phyloP scores from a whole-genome alignment of 139 green algal genomes.

The Closterium sp. region DNA sequence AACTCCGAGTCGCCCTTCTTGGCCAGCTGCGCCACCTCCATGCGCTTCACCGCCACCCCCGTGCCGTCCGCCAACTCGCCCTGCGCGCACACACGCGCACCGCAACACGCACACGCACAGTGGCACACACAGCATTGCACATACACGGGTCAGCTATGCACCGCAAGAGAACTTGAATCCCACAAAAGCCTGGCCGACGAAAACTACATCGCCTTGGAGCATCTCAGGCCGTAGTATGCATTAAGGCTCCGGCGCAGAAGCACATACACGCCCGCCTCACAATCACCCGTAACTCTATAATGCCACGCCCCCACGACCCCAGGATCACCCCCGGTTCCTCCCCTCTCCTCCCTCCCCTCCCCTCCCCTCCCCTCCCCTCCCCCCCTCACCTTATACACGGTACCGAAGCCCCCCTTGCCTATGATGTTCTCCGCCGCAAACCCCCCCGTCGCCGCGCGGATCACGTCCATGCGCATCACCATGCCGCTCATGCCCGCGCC shows the following conservation, averaged over 20 bases:
- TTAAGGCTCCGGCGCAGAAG: too few species aligned
- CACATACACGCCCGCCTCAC: too few species aligned
- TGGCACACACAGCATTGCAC: too few species aligned
- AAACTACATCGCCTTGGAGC: too few species aligned
- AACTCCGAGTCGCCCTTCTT: slow-evolving; percentile 25
- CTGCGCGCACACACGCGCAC: neutral
- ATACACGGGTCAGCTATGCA: too few species aligned
- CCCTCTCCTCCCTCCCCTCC: neutral
- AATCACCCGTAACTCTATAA: too few species aligned
- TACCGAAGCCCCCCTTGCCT: slow-evolving; percentile 34
- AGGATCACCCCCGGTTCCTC: too few species aligned
- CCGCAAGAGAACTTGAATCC: too few species aligned
- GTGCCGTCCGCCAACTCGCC: slow-evolving; percentile 23
- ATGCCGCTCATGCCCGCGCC: slow-evolving; percentile 9
- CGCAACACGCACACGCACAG: too few species aligned
- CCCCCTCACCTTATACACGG: slow-evolving; percentile 24
- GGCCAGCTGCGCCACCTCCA: slow-evolving; percentile 4
- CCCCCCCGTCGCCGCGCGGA: slow-evolving; percentile 4
- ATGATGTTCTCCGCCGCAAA: slow-evolving; percentile 26
- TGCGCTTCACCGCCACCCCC: slow-evolving; percentile 32
- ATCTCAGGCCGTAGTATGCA: too few species aligned
- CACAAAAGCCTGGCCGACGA: too few species aligned
- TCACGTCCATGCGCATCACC: slow-evolving; percentile 33
- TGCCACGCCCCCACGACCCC: too few species aligned
- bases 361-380: neutral